Evolutionary conservation across 2,329 filamentous ascomycete genomes (phyloP).

Genomic region (Sphaerulina populicola): DNA sequence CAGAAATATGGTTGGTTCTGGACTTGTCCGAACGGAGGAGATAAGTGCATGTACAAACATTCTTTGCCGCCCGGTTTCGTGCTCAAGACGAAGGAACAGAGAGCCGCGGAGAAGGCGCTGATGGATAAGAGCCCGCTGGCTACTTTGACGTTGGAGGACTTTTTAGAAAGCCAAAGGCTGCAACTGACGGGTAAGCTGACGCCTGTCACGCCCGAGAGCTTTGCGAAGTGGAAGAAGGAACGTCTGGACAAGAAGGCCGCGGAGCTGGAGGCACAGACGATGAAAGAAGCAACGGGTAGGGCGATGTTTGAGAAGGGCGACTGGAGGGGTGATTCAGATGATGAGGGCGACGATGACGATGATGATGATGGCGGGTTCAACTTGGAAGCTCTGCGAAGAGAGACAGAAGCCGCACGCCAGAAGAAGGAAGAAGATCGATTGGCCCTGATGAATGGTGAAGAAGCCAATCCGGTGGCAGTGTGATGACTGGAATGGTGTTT

Average conservation of each 20-base stretch:
- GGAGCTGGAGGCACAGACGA: conserved; percentile 78
- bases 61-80: conserved; percentile 90
- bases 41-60: conserved; percentile 98
- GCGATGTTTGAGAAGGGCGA: conserved; percentile 95
- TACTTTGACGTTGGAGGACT: conserved; percentile 93
- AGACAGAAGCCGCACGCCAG: conserved; percentile 69
- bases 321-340: conserved; percentile 47
- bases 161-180: conserved; percentile 90
- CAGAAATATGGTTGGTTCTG: conserved; percentile 99
- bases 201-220: conserved; percentile 84
- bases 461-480: conserved; percentile 8
- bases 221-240: conserved; percentile 95
- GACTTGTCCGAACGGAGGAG: conserved; percentile 89
- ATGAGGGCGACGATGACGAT: conserved; percentile 55
- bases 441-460: conserved; percentile 14
- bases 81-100: conserved; percentile 94
- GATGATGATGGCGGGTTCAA: conserved; percentile 62
- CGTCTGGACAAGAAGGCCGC: conserved; percentile 91
- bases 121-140: conserved; percentile 93
- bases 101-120: conserved; percentile 87
- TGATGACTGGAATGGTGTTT: conserved; percentile 2
- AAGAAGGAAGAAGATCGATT: conserved; percentile 69
- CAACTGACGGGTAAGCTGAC: conserved; percentile 88
- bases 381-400: conserved; percentile 67
- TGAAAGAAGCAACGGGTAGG: conserved; percentile 91